Evolutionary conservation across 139 green algal species (phyloP).

Genomic region (Chlamydomonas sp.): DNA sequence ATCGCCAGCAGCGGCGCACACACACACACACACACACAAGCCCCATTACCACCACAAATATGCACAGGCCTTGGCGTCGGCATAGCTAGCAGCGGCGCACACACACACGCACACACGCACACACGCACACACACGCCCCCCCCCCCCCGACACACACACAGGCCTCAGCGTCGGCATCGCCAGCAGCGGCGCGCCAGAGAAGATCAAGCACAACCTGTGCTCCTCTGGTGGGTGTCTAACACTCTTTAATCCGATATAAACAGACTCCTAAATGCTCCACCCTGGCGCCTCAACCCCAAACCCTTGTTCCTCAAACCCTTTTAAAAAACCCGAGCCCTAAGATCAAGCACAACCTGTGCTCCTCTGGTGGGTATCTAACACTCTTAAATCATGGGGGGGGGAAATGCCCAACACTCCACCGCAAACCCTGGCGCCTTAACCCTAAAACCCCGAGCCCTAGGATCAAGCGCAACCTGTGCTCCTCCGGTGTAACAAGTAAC

Average conservation of each 20-base stretch:
- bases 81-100: too few relatives aligned
- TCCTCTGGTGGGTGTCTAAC: conserved; percentile 20
- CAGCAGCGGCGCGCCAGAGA: conserved; percentile 44
- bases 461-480: conserved; percentile 56
- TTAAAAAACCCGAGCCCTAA: too few relatives aligned
- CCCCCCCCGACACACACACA: too few relatives aligned
- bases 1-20: too few relatives aligned
- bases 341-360: conserved; percentile 56
- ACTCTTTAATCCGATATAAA: background rate
- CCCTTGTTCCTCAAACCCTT: too few relatives aligned
- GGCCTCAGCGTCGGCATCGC: conserved; percentile 15
- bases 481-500: too few relatives aligned
- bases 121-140: too few relatives aligned
- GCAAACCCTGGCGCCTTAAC: background rate
- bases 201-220: conserved; percentile 61
- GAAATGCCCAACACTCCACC: background rate
- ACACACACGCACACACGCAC: too few relatives aligned
- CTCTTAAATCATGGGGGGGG: background rate
- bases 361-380: background rate
- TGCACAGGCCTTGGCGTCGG: too few relatives aligned
- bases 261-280: background rate
- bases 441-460: too few relatives aligned
- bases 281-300: background rate
- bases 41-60: too few relatives aligned
- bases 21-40: too few relatives aligned